phyloP scores from a whole-genome alignment of 1,139 yeast species.

The Suhomyces ambrosiae region DNA sequence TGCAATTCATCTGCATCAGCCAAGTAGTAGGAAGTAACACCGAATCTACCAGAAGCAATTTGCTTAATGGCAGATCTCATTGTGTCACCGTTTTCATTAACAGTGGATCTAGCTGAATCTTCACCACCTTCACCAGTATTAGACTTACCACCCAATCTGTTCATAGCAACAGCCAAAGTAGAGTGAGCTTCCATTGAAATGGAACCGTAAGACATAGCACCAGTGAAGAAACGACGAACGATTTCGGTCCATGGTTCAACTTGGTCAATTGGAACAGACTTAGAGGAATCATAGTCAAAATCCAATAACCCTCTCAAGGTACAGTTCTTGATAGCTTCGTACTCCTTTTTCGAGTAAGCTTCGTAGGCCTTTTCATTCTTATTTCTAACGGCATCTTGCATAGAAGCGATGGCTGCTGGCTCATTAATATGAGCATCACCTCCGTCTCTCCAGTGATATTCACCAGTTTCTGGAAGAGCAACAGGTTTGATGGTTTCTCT shows the following conservation, averaged over 20 bases:
- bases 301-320: slow-evolving; percentile 92
- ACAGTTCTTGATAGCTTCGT: slow-evolving; percentile 90
- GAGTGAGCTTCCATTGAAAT: slow-evolving; percentile 98
- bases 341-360: slow-evolving; percentile 84
- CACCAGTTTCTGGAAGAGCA: slow-evolving; percentile 92
- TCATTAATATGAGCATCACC: slow-evolving; percentile 95
- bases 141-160: slow-evolving; percentile 94
- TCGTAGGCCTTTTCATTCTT: slow-evolving; percentile 93
- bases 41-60: slow-evolving; percentile 97
- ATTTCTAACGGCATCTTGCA: slow-evolving; percentile 96
- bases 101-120: slow-evolving; percentile 86
- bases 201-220: slow-evolving; percentile 99
- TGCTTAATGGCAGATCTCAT: slow-evolving; percentile 98
- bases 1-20: slow-evolving; percentile 97
- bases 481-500: slow-evolving; percentile 71
- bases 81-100: slow-evolving; percentile 86
- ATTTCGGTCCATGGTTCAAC: slow-evolving; percentile 99
- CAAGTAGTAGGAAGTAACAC: slow-evolving; percentile 92
- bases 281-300: slow-evolving; percentile 72
- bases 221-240: slow-evolving; percentile 95
- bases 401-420: slow-evolving; percentile 90
- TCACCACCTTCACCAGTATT: slow-evolving; percentile 99
- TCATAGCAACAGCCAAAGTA: slow-evolving; percentile 97
- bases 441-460: slow-evolving; percentile 98
- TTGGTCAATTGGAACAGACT: slow-evolving; percentile 89